Conservation (phyloP, 1,139 yeast species). For the Candida sanyaensis region DNA sequence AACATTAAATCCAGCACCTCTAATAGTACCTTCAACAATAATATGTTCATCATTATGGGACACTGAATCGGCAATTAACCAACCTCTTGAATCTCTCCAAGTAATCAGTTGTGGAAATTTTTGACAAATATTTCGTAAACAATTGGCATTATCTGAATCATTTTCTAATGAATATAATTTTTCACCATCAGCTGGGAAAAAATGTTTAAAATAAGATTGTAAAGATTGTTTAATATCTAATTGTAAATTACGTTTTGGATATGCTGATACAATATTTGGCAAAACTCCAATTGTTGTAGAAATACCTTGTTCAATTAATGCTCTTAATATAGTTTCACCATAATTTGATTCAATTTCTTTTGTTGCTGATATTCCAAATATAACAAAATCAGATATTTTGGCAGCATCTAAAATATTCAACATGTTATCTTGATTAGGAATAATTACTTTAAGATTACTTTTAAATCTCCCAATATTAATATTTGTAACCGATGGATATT, state of each 20-base stretch:
- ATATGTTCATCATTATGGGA: slow-evolving; percentile 32
- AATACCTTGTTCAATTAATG: slow-evolving; percentile 90
- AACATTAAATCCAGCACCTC: slow-evolving; percentile 83
- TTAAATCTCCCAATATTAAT: slow-evolving; percentile 66
- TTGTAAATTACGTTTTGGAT: slow-evolving; percentile 77
- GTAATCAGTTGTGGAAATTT: slow-evolving; percentile 80
- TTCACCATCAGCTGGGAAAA: slow-evolving; percentile 78
- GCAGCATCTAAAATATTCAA: slow-evolving; percentile 81
- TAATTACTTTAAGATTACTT: slow-evolving; percentile 69
- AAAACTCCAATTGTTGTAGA: slow-evolving; percentile 81
- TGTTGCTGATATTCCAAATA: slow-evolving; percentile 83
- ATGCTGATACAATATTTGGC: slow-evolving; percentile 66
- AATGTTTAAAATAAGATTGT: slow-evolving; percentile 80
- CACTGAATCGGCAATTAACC: slow-evolving; percentile 69
- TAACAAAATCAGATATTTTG: slow-evolving; percentile 83
- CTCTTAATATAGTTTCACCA: slow-evolving; percentile 89
- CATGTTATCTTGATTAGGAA: slow-evolving; percentile 71
- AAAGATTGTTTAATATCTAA: slow-evolving; percentile 77
- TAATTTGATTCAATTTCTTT: slow-evolving; percentile 75
- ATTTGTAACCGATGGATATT: slow-evolving; percentile 49
- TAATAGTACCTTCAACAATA: slow-evolving; percentile 75
- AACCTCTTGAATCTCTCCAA: slow-evolving; percentile 94
- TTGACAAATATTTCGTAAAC: slow-evolving; percentile 78
- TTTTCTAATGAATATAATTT: slow-evolving; percentile 72
- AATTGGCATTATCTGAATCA: slow-evolving; percentile 66